Base-by-base conservation (phyloP, 2,329 filamentous ascomycete genomes). In the Aureobasidium sp. region DNA sequence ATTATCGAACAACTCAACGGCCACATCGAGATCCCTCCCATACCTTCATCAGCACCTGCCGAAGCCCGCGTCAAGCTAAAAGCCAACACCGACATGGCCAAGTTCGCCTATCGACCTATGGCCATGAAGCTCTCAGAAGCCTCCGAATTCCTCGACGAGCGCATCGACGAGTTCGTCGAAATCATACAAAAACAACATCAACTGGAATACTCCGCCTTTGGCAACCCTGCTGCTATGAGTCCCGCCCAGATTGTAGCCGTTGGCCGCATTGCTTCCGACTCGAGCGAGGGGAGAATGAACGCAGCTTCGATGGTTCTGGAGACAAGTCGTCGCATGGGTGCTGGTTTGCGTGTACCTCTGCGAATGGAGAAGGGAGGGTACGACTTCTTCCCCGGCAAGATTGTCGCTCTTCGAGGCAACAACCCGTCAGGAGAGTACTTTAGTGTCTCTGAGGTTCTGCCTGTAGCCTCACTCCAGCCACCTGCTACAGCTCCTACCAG, bases 51-150 rank as follows among this genome's bases (percentile, higher is more conserved):
- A 38, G 91, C 92, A 1, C 93, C 90, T 69, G 76, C 89, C 15
- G 93, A 96, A 77, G 76, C 93, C 18, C 91, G 96, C 59, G 90
- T 98, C 76, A 95, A 93, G 75, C 85, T 97, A 25, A 95, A 91
- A 8, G 93, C 94, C 3, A 93, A 93, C 67, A 95, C 94, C 1
- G 95, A 98, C 76, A 87, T 94, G 74, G 94, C 95, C 77, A 98
- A 97, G 77, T 91, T 98, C 71, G 89, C 85, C 1, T 99, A 98
- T 80, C 96, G 95, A 75, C 93, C 94, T 2, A 91, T 98, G 85
- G 92, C 93, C 2, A 97, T 98, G 94, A 97, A 97, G 74, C 85
- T 96, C 9, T 95, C 93, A 7, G 95, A 98, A 76, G 90, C 94
- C 0, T 97, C 95, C 6, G 95, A 97, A 77, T 93, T 97, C 51